Evolutionary conservation across 1,284 basidiomycete species (phyloP).

Genomic region (Ustilago shanxiensis): DNA sequence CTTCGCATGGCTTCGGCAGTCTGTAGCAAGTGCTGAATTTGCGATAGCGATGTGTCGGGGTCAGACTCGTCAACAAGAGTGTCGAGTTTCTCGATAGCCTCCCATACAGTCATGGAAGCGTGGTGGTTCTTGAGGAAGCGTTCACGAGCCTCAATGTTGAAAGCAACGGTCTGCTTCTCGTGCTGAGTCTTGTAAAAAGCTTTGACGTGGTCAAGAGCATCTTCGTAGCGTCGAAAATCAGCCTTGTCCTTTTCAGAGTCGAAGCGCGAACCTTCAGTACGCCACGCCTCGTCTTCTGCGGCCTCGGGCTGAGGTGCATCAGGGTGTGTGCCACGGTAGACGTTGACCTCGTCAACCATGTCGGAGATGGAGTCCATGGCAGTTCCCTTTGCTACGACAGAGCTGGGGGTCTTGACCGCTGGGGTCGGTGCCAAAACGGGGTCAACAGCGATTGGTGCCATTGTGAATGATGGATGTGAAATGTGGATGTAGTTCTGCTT

Average conservation of each 20-base stretch:
- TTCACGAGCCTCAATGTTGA: slow-evolving; percentile 52
- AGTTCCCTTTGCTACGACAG: slow-evolving; percentile 34
- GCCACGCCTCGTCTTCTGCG: slow-evolving; percentile 43
- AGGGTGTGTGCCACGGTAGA: slow-evolving; percentile 51
- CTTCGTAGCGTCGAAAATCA: slow-evolving; percentile 72
- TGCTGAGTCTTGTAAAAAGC: slow-evolving; percentile 89
- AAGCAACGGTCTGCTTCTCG: slow-evolving; percentile 77
- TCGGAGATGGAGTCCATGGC: slow-evolving; percentile 52
- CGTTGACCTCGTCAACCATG: slow-evolving; percentile 54
- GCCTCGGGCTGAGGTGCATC: slow-evolving; percentile 34
- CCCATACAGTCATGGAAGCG: slow-evolving; percentile 76
- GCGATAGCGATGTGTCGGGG: slow-evolving; percentile 73
- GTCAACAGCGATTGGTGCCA: slow-evolving; percentile 42
- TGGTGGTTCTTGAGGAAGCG: slow-evolving; percentile 48
- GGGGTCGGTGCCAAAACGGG: slow-evolving; percentile 19
- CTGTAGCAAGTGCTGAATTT: slow-evolving; percentile 90
- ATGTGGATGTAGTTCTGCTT: not conserved
- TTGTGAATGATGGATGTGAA: slow-evolving; percentile 9
- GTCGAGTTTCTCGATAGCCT: slow-evolving; percentile 89
- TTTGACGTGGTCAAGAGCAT: slow-evolving; percentile 86
- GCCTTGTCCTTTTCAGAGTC: slow-evolving; percentile 83
- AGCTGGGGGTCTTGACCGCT: slow-evolving; percentile 10
- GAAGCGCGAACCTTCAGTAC: slow-evolving; percentile 74
- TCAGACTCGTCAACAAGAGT: slow-evolving; percentile 89
- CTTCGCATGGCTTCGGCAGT: slow-evolving; percentile 90